Base-by-base conservation (phyloP, 2,329 filamentous ascomycete genomes). In the Xylaria hypoxylon region DNA sequence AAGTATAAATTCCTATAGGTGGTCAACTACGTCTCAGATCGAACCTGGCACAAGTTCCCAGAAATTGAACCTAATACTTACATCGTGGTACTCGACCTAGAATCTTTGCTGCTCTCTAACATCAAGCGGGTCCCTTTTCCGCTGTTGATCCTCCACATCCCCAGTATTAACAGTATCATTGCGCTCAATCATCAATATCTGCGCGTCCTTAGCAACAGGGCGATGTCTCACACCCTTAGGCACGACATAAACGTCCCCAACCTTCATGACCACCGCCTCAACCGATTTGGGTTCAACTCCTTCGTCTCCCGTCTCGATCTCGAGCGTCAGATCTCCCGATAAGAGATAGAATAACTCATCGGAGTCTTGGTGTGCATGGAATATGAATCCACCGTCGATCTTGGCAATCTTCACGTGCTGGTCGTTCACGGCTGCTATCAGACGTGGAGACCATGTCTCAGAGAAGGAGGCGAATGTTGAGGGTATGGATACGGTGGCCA, bases 291-390 rank as follows among this genome's bases (percentile, higher is more conserved):
- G 22, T 17, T 31, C 24, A 40, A 17, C 8, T 40, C 31, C 38
- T 17, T 1, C 24, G n/a, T n/a, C 56, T 4, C 11, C 24, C n/a
- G 31, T 48, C 22, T 59, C 55, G 17, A 64, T 52, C 56, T 64
- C 60, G n/a, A 67, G 31, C 33, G 60, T 67, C 26, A 64, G 35
- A 24, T 64, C 60, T 17, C 64, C 60, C 1, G 50, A 50, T 6
- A 64, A 22, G 13, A 67, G 42, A 31, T 67, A 64, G 56, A 67
- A 64, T 7, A 64, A 28, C 11, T 64, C 60, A n/a, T 64, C 61
- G 13, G 65, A 64, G 42, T 58, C 48, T 3, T 60, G 42, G 33
- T 57, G 65, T 5, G 55, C 45, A 56, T 64, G 61, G 45, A 64
- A 67, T 33, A 64, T 48, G 17, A 67, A 64, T 1, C 8, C 28